phyloP scores from a whole-genome alignment of 2,329 filamentous ascomycete genomes.

The Alternaria brassicicola region DNA sequence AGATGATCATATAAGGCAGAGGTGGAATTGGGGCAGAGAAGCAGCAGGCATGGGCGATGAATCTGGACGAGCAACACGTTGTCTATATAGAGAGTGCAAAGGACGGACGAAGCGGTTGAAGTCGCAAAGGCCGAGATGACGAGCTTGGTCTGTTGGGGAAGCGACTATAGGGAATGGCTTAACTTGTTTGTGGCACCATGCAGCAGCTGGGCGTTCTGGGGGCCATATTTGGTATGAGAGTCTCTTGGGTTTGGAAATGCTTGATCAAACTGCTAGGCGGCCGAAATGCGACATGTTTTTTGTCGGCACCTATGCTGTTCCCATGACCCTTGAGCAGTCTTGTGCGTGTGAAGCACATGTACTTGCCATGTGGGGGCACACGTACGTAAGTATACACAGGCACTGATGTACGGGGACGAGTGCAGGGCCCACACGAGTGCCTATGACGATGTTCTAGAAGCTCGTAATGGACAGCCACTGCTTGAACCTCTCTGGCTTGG shows the following conservation, averaged over 20 bases:
- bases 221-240: conserved; percentile 2
- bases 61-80: conserved; percentile 4
- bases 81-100: background rate
- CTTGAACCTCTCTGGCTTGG: background rate
- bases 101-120: background rate
- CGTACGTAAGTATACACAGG: conserved; percentile 20
- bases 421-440: conserved; percentile 21
- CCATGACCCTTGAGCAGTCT: background rate
- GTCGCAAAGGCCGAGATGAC: background rate
- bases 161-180: conserved; percentile 8
- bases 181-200: conserved; percentile 35
- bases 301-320: background rate
- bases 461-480: background rate
- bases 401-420: conserved; percentile 4
- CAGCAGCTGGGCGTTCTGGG: conserved; percentile 39
- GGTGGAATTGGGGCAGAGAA: background rate
- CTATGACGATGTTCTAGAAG: conserved; percentile 25
- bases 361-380: conserved; percentile 13
- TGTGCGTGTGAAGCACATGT: conserved; percentile 2
- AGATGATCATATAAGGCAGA: conserved; percentile 80
- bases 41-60: conserved; percentile 1
- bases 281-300: conserved; percentile 7
- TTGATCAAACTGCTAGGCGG: conserved; percentile 9
- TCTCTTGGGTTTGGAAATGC: conserved; percentile 10
- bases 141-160: background rate